These are phyloP conservation scores for Calonectria pteridis DNA, from an alignment of 2,329 filamentous ascomycete species.

Conservation along the genomic window DNA sequence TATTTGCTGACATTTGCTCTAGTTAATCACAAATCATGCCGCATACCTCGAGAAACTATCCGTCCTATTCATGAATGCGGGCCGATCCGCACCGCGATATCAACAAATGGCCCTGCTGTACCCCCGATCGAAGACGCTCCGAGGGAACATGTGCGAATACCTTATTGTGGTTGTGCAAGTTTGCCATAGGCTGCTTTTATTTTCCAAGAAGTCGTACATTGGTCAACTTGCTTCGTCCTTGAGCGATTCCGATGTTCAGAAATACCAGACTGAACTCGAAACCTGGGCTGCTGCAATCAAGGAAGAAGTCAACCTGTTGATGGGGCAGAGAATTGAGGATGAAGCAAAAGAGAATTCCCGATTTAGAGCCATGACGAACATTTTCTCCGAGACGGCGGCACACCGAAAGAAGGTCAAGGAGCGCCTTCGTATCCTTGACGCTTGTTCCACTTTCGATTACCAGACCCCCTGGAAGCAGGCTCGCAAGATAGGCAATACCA, in stretches of 20 bases:
- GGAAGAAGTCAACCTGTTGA: slow-evolving; percentile 44
- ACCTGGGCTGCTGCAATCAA: slow-evolving; percentile 52
- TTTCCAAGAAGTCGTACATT: slow-evolving; percentile 49
- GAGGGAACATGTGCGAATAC: slow-evolving; percentile 54
- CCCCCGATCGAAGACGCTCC: slow-evolving; percentile 52
- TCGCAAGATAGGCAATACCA: slow-evolving; percentile 54
- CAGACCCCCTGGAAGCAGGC: slow-evolving; percentile 55
- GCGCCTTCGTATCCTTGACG: slow-evolving; percentile 48
- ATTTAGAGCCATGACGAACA: slow-evolving; percentile 31
- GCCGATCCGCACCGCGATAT: slow-evolving; percentile 55
- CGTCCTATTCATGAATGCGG: slow-evolving; percentile 54
- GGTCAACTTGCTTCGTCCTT: slow-evolving; percentile 47
- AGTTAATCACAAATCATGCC: slow-evolving; percentile 48
- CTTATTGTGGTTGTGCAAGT: slow-evolving; percentile 54
- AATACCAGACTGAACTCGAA: slow-evolving; percentile 49
- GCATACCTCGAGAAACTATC: slow-evolving; percentile 56
- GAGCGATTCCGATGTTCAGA: slow-evolving; percentile 48
- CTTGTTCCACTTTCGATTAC: slow-evolving; percentile 57
- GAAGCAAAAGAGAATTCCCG: slow-evolving; percentile 37
- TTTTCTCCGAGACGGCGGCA: not conserved
- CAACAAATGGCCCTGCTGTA: slow-evolving; percentile 55
- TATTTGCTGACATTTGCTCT: not conserved
- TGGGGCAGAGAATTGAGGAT: slow-evolving; percentile 36
- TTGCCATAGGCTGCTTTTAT: slow-evolving; percentile 51
- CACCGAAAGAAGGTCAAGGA: slow-evolving; percentile 25